Conservation (phyloP, 495 filamentous ascomycete genomes). For the Bacidia gigantensis region DNA sequence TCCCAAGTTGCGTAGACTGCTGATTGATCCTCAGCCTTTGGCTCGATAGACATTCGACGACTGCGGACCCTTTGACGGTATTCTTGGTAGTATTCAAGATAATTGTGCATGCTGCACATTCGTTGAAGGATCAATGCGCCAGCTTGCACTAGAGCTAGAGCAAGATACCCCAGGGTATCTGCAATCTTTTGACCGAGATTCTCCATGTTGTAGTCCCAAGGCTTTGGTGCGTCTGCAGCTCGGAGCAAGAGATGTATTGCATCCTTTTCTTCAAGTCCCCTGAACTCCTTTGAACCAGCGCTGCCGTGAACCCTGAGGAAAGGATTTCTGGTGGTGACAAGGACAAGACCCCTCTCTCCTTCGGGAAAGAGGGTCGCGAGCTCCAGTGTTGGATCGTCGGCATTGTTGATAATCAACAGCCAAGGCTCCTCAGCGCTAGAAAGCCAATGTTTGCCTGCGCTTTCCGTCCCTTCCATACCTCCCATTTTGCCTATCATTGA, state of each 20-base stretch:
- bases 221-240: conserved; percentile 15
- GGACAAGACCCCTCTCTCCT: conserved; percentile 21
- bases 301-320: conserved; percentile 15
- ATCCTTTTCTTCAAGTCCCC: conserved; percentile 18
- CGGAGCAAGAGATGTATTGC: conserved; percentile 20
- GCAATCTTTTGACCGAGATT: conserved; percentile 16
- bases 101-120: conserved; percentile 20
- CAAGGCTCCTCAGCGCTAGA: conserved; percentile 15
- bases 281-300: conserved; percentile 16
- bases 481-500: conserved; percentile 15
- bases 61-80: conserved; percentile 10
- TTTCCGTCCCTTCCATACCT: conserved; percentile 12
- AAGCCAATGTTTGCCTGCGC: conserved; percentile 16
- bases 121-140: conserved; percentile 20
- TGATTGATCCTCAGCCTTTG: conserved; percentile 9
- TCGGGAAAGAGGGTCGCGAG: conserved; percentile 21
- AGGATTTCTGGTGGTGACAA: conserved; percentile 27
- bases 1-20: conserved; percentile 24
- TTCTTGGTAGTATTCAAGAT: conserved; percentile 16
- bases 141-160: conserved; percentile 28
- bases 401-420: conserved; percentile 31
- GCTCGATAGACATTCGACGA: conserved; percentile 5
- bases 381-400: conserved; percentile 22
- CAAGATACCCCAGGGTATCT: conserved; percentile 24
- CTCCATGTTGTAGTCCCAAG: conserved; percentile 12